phyloP scores from a whole-genome alignment of 805 yeast genomes.

The Metschnikowia proteae region DNA sequence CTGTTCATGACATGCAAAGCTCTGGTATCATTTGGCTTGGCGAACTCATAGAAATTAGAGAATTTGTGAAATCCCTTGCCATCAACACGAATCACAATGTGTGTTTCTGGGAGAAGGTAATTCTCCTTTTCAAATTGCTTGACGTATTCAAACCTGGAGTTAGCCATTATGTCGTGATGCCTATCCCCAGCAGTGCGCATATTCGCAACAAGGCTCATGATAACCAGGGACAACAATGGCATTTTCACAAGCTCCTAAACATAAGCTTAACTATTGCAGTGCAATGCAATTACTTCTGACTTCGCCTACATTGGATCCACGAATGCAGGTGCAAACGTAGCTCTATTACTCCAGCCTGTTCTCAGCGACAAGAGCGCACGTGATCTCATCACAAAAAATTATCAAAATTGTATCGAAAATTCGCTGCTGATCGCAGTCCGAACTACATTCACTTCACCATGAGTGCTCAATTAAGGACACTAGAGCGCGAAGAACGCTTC shows the following conservation, averaged over 20 bases:
- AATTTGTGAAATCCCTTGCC: slow-evolving; percentile 93
- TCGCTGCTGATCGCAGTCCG: slow-evolving; percentile 4
- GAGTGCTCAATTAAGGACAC: slow-evolving; percentile 68
- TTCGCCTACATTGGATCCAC: no score
- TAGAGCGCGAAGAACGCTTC: slow-evolving; percentile 84
- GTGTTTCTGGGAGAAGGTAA: slow-evolving; percentile 70
- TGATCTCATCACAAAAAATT: slow-evolving; percentile 20
- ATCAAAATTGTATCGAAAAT: slow-evolving; percentile 8
- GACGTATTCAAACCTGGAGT: slow-evolving; percentile 85
- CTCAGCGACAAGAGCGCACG: slow-evolving; percentile 8
- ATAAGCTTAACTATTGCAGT: no score
- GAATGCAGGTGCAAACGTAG: no score
- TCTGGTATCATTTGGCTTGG: slow-evolving; percentile 79
- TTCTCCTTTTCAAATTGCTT: slow-evolving; percentile 73
- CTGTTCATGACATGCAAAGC: slow-evolving; percentile 80
- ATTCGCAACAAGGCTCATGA: not conserved
- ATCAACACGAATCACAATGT: slow-evolving; percentile 81
- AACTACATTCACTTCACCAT: slow-evolving; percentile 18
- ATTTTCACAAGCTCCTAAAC: not conserved
- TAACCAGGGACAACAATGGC: no score
- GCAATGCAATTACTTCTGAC: no score
- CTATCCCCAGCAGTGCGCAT: not conserved
- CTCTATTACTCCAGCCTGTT: not conserved
- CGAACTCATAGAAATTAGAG: slow-evolving; percentile 66
- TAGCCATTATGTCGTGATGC: slow-evolving; percentile 53